These are phyloP conservation scores for Quercus aquifolioides DNA, from an alignment of 306 rosid species.

Conservation along the genomic window DNA sequence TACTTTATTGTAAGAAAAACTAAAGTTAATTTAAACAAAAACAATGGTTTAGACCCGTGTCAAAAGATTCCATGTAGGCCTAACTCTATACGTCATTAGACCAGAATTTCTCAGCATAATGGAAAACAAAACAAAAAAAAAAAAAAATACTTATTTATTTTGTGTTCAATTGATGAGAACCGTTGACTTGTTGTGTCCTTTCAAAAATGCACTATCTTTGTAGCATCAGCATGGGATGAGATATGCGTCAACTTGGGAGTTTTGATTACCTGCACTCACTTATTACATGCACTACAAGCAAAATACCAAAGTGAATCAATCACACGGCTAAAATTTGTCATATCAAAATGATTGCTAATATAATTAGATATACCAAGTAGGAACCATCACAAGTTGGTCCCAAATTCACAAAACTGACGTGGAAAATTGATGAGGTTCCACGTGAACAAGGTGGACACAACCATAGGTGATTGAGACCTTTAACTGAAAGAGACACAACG, in stretches of 20 bases:
- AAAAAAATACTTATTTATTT: not conserved
- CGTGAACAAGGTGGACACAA: not conserved
- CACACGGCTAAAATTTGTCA: not conserved
- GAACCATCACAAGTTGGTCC: not conserved
- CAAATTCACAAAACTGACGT: not conserved
- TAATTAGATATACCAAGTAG: not conserved
- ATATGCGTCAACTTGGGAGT: not conserved
- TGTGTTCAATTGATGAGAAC: not conserved
- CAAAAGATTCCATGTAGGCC: not conserved
- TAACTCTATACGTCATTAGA: not conserved
- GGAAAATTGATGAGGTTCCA: not conserved
- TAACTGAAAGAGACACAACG: conserved; percentile 16
- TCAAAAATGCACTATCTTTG: not conserved
- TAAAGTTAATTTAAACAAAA: too few relatives aligned
- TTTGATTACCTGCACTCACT: not conserved
- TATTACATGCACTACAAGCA: not conserved
- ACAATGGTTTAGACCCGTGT: too few relatives aligned
- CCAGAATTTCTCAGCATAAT: not conserved
- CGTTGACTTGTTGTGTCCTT: not conserved
- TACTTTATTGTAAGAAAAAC: too few relatives aligned
- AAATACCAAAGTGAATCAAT: not conserved
- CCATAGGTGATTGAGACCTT: not conserved
- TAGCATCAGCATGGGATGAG: not conserved
- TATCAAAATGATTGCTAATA: not conserved
- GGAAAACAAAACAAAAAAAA: not conserved